Base-by-base conservation (phyloP, 192 early-diverging fungal species). In the Entomortierella lignicola region DNA sequence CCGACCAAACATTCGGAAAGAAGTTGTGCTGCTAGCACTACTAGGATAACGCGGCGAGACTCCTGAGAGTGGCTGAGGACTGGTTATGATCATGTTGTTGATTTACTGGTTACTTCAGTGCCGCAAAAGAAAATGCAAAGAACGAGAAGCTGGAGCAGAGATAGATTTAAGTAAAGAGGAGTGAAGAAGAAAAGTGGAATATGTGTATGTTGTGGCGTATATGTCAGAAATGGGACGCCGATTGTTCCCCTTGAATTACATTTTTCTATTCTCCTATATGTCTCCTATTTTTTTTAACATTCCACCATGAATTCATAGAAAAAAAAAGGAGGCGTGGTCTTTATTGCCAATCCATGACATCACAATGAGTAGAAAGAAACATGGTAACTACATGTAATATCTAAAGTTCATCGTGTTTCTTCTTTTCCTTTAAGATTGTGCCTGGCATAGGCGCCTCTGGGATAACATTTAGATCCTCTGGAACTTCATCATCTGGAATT, bases 1-100 rank as follows among this genome's bases (percentile, higher is more conserved):
- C 21, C 60, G 61, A 21, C 74, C 74, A 32, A 79, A 47, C 56
- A 79, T 64, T 31, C 55, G 41, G 43, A 69, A 63, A 2, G 55
- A 51, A 12, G 30, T 23, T 31, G 20, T 47, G n/a, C 5, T 59
- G 39, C 43, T 5, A 27, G 54, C 60, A 8, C 60, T 57, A 23
- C n/a, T 27, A 17, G 44, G 26, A 31, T 59, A 43, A 12, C n/a
- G 39, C 2, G 74, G 41, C 21, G 60, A 69, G 13, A 51, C 18
- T 43, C 59, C 67, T 18, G 57, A 58, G 21, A 59, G 41, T 8
- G 57, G 67, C 17, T 63, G 55, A 6, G 43, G 62, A 34, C 68
- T 64, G n/a, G 63, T 1, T 20, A 57, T 27, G 4, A 70, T 67
- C 75, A 79, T 77, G 25, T 42, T 32, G 12, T 34, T 27, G 2